Evolutionary conservation across 2,329 filamentous ascomycete species (phyloP).

Genomic region (Aureobasidium sp.): DNA sequence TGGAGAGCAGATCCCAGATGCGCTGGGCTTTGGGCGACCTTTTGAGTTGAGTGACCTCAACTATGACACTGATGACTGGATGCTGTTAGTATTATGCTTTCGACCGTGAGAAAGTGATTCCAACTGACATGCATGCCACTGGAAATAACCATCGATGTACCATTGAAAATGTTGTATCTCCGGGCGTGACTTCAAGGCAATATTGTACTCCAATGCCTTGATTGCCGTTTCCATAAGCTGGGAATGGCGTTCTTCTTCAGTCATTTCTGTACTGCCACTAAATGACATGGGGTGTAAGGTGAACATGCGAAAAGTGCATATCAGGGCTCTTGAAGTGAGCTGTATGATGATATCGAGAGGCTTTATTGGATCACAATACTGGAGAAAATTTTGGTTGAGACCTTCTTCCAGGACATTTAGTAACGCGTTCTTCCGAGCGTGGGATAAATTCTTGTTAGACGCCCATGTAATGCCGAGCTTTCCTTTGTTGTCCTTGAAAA

Average conservation of each 20-base stretch:
- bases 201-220: slow-evolving; percentile 10
- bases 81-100: background rate
- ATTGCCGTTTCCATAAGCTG: slow-evolving; percentile 1
- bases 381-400: slow-evolving; percentile 10
- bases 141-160: slow-evolving; percentile 11
- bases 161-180: slow-evolving; percentile 8
- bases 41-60: slow-evolving; percentile 4
- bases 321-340: background rate
- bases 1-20: background rate
- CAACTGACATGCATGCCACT: slow-evolving; percentile 13
- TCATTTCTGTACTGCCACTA: background rate
- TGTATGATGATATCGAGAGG: slow-evolving; percentile 11
- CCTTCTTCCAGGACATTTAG: slow-evolving; percentile 3
- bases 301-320: slow-evolving; percentile 6
- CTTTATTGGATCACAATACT: slow-evolving; percentile 14
- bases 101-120: background rate
- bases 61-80: slow-evolving; percentile 10
- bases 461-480: slow-evolving; percentile 6
- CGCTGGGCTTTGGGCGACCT: background rate
- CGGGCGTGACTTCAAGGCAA: background rate
- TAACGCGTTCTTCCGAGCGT: background rate
- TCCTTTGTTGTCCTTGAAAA: background rate
- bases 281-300: slow-evolving; percentile 6
- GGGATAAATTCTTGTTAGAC: background rate
- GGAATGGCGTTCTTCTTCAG: background rate